Percentiles rank a stretch among this genome's conserved stretches.
Conservation (phyloP, 352 stramenopile species). For the Globisporangium emineosum region DNA sequence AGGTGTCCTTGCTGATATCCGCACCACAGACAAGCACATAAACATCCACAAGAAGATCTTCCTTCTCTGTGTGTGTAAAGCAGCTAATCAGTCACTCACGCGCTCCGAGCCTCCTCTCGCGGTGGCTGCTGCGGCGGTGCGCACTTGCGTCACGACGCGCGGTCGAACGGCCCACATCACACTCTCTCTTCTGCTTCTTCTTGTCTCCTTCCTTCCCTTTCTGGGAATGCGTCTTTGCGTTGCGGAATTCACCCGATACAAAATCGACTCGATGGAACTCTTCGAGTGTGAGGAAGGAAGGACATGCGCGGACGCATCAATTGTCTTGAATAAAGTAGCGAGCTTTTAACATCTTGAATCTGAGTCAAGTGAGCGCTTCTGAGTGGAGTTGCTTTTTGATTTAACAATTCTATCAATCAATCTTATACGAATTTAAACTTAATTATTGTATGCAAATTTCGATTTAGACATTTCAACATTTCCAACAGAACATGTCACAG, state of each 20-base stretch:
- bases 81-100: no score
- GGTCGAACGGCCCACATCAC: conserved; percentile 47
- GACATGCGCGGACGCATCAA: not conserved
- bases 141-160: conserved; percentile 34
- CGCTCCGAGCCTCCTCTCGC: conserved; percentile 12
- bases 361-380: not conserved
- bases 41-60: not conserved
- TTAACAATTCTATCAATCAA: no score
- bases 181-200: not conserved
- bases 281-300: not conserved
- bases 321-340: not conserved
- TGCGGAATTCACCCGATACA: not conserved
- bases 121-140: conserved; percentile 19
- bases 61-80: not conserved
- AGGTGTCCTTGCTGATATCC: not conserved
- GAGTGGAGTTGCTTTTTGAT: no score
- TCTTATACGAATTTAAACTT: no score
- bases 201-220: not conserved
- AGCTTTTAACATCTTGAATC: not conserved
- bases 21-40: not conserved
- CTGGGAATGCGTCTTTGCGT: not conserved
- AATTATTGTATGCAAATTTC: no score
- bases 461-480: no score
- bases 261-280: conserved; percentile 2
- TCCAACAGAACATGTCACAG: no score